Evolutionary conservation across 2,329 filamentous ascomycete genomes (phyloP).

Genomic region (Plenodomus lindquistii): DNA sequence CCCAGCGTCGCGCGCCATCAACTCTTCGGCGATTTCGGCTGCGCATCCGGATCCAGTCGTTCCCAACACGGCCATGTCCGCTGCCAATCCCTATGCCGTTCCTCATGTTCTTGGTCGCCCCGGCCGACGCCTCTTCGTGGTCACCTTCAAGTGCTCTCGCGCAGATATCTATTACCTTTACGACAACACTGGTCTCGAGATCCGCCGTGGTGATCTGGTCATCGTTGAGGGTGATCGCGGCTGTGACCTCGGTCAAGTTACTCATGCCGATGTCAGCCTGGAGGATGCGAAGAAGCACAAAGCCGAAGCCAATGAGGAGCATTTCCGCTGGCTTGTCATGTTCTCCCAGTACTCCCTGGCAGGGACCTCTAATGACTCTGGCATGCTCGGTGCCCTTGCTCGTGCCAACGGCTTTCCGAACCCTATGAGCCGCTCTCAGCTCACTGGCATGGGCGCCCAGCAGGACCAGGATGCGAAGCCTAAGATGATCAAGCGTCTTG

Average conservation of each 20-base stretch:
- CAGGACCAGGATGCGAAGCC: constrained; percentile 77
- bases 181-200: constrained; percentile 87
- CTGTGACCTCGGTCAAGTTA: constrained; percentile 91
- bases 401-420: constrained; percentile 39
- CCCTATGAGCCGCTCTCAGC: constrained; percentile 50
- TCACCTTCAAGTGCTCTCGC: constrained; percentile 93
- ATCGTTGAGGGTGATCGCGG: constrained; percentile 97
- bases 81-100: constrained; percentile 40
- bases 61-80: constrained; percentile 23
- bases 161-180: constrained; percentile 97
- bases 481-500: constrained; percentile 94
- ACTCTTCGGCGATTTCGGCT: constrained; percentile 41
- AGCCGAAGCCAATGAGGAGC: constrained; percentile 89
- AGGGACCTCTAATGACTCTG: constrained; percentile 50
- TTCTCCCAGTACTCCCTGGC: constrained; percentile 69
- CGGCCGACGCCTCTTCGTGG: constrained; percentile 69
- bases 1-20: constrained; percentile 41
- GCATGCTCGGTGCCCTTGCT: constrained; percentile 50
- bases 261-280: constrained; percentile 84
- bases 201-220: constrained; percentile 90
- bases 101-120: constrained; percentile 36
- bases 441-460: constrained; percentile 54
- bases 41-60: constrained; percentile 40
- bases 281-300: constrained; percentile 86
- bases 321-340: constrained; percentile 99